Conservation (phyloP, 805 yeast genomes). For the Monosporozyma aquatica region DNA sequence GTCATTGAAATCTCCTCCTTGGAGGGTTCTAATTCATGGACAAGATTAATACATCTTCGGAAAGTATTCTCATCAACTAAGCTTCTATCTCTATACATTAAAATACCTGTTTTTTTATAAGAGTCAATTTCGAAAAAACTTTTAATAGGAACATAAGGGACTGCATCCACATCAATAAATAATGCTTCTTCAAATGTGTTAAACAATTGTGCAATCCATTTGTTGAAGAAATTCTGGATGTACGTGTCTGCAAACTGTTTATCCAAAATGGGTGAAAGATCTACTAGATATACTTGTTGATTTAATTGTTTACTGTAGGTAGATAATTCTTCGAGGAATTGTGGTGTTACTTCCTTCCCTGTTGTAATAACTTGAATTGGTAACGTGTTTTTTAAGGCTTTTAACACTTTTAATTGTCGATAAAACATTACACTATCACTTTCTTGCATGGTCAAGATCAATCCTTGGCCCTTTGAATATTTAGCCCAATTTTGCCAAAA, state of each 20-base stretch:
- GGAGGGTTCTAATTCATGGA: conserved; percentile 23
- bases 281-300: conserved; percentile 20
- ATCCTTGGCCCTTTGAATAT: conserved; percentile 21
- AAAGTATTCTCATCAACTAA: conserved; percentile 20
- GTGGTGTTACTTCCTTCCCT: conserved; percentile 18
- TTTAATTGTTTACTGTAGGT: conserved; percentile 8
- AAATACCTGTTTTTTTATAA: conserved; percentile 19
- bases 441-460: conserved; percentile 21
- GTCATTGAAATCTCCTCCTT: conserved; percentile 17
- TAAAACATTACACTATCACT: conserved; percentile 13
- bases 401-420: conserved; percentile 19
- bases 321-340: conserved; percentile 12
- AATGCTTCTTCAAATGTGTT: conserved; percentile 45
- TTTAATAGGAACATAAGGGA: conserved; percentile 34
- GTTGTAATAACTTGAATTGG: conserved; percentile 28
- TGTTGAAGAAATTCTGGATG: conserved; percentile 30
- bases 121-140: conserved; percentile 23
- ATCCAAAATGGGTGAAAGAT: conserved; percentile 17
- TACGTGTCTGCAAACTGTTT: conserved; percentile 10
- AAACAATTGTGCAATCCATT: conserved; percentile 49
- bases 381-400: conserved; percentile 15
- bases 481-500: conserved; percentile 24
- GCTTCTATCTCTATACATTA: conserved; percentile 27
- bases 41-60: conserved; percentile 23
- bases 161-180: conserved; percentile 47